These are phyloP conservation scores for Colletotrichum sp. DNA, from an alignment of 2,329 filamentous ascomycete genomes.

Conservation along the genomic window DNA sequence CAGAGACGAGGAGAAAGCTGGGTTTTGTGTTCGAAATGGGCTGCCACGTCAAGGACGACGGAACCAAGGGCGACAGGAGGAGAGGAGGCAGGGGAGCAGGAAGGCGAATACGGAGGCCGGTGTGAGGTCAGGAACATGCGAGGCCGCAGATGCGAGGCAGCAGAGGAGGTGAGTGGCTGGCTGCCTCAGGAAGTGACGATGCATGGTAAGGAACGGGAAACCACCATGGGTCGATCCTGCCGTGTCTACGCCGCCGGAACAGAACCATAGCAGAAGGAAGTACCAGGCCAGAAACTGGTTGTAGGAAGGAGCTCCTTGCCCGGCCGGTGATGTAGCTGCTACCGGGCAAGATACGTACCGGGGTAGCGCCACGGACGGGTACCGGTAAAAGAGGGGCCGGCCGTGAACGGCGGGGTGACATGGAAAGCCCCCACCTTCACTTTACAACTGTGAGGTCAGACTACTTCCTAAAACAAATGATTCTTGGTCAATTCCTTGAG, in stretches of 20 bases:
- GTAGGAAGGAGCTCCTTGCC: neutral
- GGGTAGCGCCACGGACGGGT: neutral
- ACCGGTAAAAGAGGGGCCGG: slow-evolving; percentile 8
- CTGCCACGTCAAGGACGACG: neutral
- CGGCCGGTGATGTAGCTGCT: neutral
- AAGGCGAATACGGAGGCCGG: neutral
- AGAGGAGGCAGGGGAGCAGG: neutral
- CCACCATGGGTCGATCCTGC: slow-evolving; percentile 9
- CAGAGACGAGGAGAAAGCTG: neutral
- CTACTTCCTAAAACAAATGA: neutral
- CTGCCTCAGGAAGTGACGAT: neutral
- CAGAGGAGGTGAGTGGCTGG: neutral
- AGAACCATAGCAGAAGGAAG: neutral
- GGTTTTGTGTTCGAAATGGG: neutral
- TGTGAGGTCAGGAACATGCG: neutral
- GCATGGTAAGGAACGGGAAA: neutral
- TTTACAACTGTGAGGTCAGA: neutral
- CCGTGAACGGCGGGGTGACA: neutral
- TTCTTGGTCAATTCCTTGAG: neutral
- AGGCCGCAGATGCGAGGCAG: neutral
- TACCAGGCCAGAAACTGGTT: neutral
- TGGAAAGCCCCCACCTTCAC: neutral
- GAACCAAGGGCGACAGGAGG: neutral
- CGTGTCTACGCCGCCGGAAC: neutral
- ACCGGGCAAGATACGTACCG: neutral